Evolutionary conservation across 2,329 filamentous ascomycete species (phyloP), one percentile per base, ranked within the genome.

Genomic region (Xylariaceae sp.): DNA sequence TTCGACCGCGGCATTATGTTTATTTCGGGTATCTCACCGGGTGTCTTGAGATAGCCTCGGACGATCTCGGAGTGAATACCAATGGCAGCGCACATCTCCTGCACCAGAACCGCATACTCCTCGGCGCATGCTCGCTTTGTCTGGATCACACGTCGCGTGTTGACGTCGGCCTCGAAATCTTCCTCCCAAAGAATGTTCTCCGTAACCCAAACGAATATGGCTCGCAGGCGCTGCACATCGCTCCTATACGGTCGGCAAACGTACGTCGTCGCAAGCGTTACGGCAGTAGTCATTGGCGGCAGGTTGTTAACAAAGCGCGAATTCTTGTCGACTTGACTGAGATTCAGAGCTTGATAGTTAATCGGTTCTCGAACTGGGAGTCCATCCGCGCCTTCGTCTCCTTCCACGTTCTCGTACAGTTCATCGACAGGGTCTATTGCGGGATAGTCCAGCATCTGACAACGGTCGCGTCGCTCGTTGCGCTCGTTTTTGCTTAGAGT

Each of bases 191-290:
- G 84, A 58, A 99, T 87, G 67, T 93, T 92, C 72, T 99, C 94
- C n/a, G 90, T 85, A 4, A 96, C 90, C 93, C 93, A 99, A 1
- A 90, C 97, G 70, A 97, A 99, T 63, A 99, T 97, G 13, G 94
- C 93, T 23, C 95, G 85, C 30, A 99, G 76, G 42, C 92, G 85
- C 73, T 99, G 94, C 0, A 97, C 90, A 68, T 97, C 93, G 73
- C 90, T 97, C 61, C 92, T 84, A 73, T 97, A 96, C 0, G 94
- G 95, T 34, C 94, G 85, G 71, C 95, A 99, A 9, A 99, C 86
- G 71, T 96, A 96, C 0, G 88, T 90, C 59, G 94, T 94, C 0
- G 94, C 92, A 13, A 99, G 79, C 35, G 88, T 89, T 30, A 88
- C 83, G 0, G 93, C 86, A 13, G 89, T 96, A 0, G 89, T 91